Evolutionary conservation across 164 flowering plant genomes (phyloP), one percentile per base, ranked within the genome.

Genomic region (Warburgia ugandensis): DNA sequence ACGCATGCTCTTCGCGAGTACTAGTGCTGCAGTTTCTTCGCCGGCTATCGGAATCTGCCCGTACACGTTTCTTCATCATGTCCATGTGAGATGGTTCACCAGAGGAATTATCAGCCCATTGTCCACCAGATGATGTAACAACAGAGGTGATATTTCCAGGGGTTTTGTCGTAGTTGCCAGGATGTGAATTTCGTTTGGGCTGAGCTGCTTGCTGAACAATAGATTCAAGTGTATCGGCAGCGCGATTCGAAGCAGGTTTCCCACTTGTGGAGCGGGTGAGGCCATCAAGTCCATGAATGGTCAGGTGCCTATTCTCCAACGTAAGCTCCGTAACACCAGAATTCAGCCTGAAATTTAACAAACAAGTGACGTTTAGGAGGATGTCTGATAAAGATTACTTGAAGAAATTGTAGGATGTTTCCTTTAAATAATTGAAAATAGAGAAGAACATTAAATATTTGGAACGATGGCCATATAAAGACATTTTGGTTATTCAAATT

Each of bases 281-380:
- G n/a, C 58, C 79, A 6, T 69, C 63, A 8, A 76, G 71, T 22
- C 70, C 84, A 59, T 84, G 83, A 78, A 74, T 72, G 31, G 74
- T 68, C 48, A 72, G 63, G 45, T 78, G 80, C 0, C 89, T 83
- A 50, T 81, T 84, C 62, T 79, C 88, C 84, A 84, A 81, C 58
- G 75, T 75, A 17, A 81, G 72, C 67, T 84, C 88, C 35, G 75
- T 52, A 20, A 76, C 68, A 49, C 65, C 79, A 47, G 58, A 53
- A 30, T 51, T 54, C 0, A 68, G 55, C 72, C 80, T 78, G 68
- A 29, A 53, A 7, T 10, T 6, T 19, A 21, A 33, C 11, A 39
- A n/a, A n/a, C n/a, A n/a, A n/a, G n/a, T n/a, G n/a, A n/a, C n/a
- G n/a, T n/a, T n/a, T n/a, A n/a, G n/a, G n/a, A n/a, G n/a, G n/a